Percentiles rank a stretch among this genome's conserved stretches.
These are phyloP conservation scores for Umbelopsis sp. DNA, from an alignment of 192 early-diverging fungal species.

Conservation along the genomic window DNA sequence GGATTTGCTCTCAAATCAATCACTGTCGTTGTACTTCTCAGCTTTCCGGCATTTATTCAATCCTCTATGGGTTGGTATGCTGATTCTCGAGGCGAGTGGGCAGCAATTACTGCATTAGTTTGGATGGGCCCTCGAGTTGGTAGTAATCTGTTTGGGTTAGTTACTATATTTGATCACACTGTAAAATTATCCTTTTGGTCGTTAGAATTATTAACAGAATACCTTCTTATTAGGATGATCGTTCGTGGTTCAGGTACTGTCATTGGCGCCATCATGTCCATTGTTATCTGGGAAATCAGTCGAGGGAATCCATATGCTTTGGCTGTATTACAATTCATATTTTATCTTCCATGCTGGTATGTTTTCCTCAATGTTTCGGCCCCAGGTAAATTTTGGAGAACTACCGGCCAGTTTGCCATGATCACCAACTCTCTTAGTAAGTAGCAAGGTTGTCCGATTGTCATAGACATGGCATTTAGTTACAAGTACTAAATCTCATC, in stretches of 20 bases:
- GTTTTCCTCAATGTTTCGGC: constrained; percentile 24
- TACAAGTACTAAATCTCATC: too few relatives aligned
- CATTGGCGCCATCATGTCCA: constrained; percentile 27
- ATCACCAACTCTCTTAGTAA: constrained; percentile 37
- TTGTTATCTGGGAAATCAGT: constrained; percentile 38
- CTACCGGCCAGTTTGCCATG: constrained; percentile 38
- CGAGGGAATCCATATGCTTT: constrained; percentile 15
- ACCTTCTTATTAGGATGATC: constrained; percentile 24
- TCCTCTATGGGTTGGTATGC: constrained; percentile 29
- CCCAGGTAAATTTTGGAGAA: constrained; percentile 30
- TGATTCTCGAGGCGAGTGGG: constrained; percentile 35
- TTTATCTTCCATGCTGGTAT: constrained; percentile 37
- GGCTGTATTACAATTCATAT: constrained; percentile 23
- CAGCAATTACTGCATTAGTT: constrained; percentile 33
- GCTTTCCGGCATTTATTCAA: constrained; percentile 36
- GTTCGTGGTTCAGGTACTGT: constrained; percentile 30
- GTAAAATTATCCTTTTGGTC: not conserved
- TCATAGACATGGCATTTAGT: too few relatives aligned
- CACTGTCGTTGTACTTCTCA: constrained; percentile 27
- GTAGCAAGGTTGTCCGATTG: not conserved
- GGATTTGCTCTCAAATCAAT: constrained; percentile 32
- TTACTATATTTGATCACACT: not conserved
- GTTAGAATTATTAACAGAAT: not conserved
- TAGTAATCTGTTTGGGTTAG: constrained; percentile 37
- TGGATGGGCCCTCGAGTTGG: constrained; percentile 41